A percentile compares a stretch with the other conserved stretches of the same genome.
phyloP scores from a whole-genome alignment of 1,284 basidiomycete species.

The Hypsizygus ulmarius region DNA sequence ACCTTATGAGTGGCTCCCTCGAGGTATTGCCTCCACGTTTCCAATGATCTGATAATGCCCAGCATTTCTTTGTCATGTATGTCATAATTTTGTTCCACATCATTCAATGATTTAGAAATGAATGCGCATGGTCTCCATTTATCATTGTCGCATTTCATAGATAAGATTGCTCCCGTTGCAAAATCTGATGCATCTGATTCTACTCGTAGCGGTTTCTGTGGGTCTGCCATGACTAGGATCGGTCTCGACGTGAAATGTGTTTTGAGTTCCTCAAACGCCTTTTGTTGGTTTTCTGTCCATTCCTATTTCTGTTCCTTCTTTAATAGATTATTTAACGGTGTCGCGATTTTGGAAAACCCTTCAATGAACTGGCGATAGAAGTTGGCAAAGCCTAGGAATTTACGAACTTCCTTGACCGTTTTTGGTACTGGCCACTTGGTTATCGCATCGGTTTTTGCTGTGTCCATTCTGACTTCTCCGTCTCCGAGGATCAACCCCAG shows the following conservation, averaged over 20 bases:
- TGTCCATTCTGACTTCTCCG: conserved; percentile 32
- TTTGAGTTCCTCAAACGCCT: conserved; percentile 7
- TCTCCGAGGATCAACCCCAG: conserved; percentile 20
- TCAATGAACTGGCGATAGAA: conserved; percentile 35
- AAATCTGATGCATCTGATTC: conserved; percentile 25
- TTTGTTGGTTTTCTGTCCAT: conserved; percentile 8
- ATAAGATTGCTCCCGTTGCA: conserved; percentile 24
- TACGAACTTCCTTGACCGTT: conserved; percentile 19
- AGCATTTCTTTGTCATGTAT: conserved; percentile 32
- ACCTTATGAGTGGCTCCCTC: conserved; percentile 26
- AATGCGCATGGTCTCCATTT: conserved; percentile 25
- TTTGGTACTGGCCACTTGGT: conserved; percentile 5
- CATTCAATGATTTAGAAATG: conserved; percentile 22
- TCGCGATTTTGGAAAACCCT: conserved; percentile 31
- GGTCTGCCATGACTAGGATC: conserved; percentile 13
- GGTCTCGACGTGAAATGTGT: conserved; percentile 12
- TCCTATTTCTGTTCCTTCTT: conserved; percentile 18
- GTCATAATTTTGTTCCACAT: conserved; percentile 26
- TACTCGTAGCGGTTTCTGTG: conserved; percentile 14
- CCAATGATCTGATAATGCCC: conserved; percentile 36
- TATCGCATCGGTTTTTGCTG: conserved; percentile 20
- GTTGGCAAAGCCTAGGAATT: conserved; percentile 26
- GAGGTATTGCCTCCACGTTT: conserved; percentile 39
- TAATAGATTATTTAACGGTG: conserved; percentile 30
- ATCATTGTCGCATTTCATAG: conserved; percentile 17